Percentiles rank a stretch among this genome's conserved stretches.
These are phyloP conservation scores for Priceomyces melissophilus DNA, from an alignment of 805 yeast genomes.

Conservation along the genomic window DNA sequence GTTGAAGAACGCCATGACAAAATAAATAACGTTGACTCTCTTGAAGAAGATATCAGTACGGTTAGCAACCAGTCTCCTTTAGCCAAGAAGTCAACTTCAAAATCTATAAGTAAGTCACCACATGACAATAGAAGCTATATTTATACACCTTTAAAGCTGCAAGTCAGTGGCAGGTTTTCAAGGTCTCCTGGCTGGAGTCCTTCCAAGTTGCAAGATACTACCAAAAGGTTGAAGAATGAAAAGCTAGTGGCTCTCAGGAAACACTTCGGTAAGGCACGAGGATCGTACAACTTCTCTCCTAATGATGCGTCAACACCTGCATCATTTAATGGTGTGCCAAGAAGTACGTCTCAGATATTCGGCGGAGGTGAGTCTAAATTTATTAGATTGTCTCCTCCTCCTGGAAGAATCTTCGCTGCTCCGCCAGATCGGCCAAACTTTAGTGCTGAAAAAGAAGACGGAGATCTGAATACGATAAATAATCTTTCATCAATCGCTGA, in stretches of 20 bases:
- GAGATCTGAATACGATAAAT: not conserved
- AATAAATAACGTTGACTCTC: slow-evolving; percentile 6
- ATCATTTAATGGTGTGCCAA: not conserved
- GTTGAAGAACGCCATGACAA: slow-evolving; percentile 9
- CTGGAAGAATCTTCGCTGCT: slow-evolving; percentile 2
- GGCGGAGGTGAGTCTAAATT: slow-evolving; percentile 3
- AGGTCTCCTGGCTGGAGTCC: slow-evolving; percentile 34
- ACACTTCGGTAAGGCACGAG: slow-evolving; percentile 26
- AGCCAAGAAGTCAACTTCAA: slow-evolving; percentile 17
- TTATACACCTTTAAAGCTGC: slow-evolving; percentile 33
- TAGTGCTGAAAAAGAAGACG: not conserved
- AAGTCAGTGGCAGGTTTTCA: slow-evolving; percentile 7
- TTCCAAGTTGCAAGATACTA: slow-evolving; percentile 36
- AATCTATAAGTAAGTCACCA: slow-evolving; percentile 1
- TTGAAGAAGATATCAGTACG: slow-evolving; percentile 16
- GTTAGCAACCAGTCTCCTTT: slow-evolving; percentile 31
- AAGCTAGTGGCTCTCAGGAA: slow-evolving; percentile 31
- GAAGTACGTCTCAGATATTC: not conserved
- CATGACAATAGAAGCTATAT: slow-evolving; percentile 20
- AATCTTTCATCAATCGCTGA: slow-evolving; percentile 2
- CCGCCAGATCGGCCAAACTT: slow-evolving; percentile 25
- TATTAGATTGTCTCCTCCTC: slow-evolving; percentile 10
- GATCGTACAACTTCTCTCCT: slow-evolving; percentile 1
- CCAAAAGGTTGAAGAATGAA: slow-evolving; percentile 30
- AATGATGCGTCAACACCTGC: slow-evolving; percentile 1